phyloP scores from a whole-genome alignment of 805 yeast species.

The Sungouiozyma intestinalis region DNA sequence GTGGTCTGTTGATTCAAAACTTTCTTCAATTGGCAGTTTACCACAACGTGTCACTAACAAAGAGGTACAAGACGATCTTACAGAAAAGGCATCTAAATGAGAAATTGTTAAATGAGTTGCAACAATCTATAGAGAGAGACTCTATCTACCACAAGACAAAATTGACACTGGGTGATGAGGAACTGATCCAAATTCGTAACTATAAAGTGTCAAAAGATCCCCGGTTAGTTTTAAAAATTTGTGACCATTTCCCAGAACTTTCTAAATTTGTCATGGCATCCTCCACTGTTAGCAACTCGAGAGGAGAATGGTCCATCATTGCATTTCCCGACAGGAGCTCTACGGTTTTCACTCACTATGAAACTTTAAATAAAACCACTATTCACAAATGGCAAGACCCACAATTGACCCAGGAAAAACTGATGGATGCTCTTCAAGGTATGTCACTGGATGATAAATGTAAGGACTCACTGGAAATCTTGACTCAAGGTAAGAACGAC shows the following conservation, averaged over 20 bases:
- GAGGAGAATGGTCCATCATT: constrained; percentile 77
- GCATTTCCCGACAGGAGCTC: constrained; percentile 48
- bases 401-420: constrained; percentile 4
- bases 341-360: constrained; percentile 51
- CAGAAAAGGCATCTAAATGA: not conserved
- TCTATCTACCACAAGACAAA: constrained; percentile 12
- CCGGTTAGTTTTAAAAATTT: constrained; percentile 35
- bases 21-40: constrained; percentile 32
- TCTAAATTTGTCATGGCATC: constrained; percentile 54
- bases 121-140: constrained; percentile 18
- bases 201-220: constrained; percentile 10
- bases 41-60: constrained; percentile 10
- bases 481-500: constrained; percentile 15
- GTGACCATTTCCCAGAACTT: constrained; percentile 34
- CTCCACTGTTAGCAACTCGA: constrained; percentile 35
- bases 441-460: not conserved
- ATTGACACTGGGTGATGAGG: not conserved
- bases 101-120: constrained; percentile 3
- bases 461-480: constrained; percentile 5
- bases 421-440: not conserved
- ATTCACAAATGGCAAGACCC: constrained; percentile 24
- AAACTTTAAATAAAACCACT: constrained; percentile 31
- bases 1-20: constrained; percentile 47
- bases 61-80: not conserved
- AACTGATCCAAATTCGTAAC: not conserved